Base-by-base conservation (phyloP, 192 early-diverging fungal genomes). In the Chytriomyces confervae region DNA sequence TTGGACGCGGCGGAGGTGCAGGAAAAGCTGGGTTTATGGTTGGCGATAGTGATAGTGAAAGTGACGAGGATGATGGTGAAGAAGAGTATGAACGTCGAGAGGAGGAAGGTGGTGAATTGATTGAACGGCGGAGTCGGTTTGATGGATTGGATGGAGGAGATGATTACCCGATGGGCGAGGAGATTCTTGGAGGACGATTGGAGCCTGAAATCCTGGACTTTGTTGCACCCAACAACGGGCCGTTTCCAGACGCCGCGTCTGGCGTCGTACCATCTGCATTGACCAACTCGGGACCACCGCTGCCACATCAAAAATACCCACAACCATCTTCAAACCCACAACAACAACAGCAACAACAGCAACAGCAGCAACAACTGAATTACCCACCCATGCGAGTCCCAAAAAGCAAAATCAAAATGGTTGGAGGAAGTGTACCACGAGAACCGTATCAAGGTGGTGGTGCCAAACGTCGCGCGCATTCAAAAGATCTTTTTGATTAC, bases 401-500 rank as follows among this genome's bases (percentile, higher is more conserved):
- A 57, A 13, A 20, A 13, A 57, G 53, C 53, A 20, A 13, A 13
- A 57, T 57, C 53, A 57, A 57, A n/a, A 20, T 57, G 20, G 53
- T 57, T 57, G 53, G 53, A 13, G 53, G 53, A 13, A 57, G 20
- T 1, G 16, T 20, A 0, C 16, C 16, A n/a, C 53, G 53, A n/a
- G 53, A 57, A 50, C 65, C 10, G n/a, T 68, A 62, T 60, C 10
- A 53, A 7, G 23, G 60, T 5, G 27, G n/a, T 11, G 50, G 67
- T 1, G 3, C 45, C 36, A 20, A 61, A 10, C 5, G 48, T 43
- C 60, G 62, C 18, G 51, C 62, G 8, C 62, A 65, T 43, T 57
- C 11, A 27, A 57, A 72, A 62, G 86, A 88, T 77, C 73, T 88
- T 29, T 88, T 88, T 45, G 83, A 85, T 27, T 84, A 67, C 68